phyloP scores from a whole-genome alignment of 306 rosid genomes.

The Styphnolobium japonicum region DNA sequence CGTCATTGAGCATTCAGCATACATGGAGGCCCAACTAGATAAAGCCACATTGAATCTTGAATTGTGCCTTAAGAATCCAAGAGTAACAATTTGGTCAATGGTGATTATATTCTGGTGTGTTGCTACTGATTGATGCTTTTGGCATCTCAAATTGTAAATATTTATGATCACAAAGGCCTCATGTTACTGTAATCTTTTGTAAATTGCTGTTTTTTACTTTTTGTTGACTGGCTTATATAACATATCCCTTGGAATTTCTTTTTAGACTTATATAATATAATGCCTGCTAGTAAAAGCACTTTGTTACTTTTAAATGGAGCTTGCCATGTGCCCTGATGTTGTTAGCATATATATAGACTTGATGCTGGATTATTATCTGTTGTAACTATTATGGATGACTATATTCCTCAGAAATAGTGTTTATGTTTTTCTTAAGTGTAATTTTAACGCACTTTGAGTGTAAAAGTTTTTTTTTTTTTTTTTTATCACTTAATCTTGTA shows the following conservation, averaged over 20 bases:
- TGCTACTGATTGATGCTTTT: slow-evolving; percentile 8
- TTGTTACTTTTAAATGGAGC: neutral
- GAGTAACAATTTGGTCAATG: slow-evolving; percentile 14
- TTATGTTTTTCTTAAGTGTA: too few species aligned
- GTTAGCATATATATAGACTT: neutral
- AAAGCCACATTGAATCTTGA: neutral
- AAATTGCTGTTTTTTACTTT: neutral
- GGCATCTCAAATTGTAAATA: slow-evolving; percentile 40
- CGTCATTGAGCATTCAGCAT: slow-evolving; percentile 62
- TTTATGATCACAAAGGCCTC: neutral
- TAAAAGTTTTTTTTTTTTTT: too few species aligned
- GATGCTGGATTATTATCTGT: neutral
- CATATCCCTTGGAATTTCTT: neutral
- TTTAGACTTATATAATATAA: neutral
- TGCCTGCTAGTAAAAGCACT: neutral
- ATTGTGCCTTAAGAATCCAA: slow-evolving; percentile 17
- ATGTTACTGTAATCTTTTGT: neutral
- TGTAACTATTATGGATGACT: neutral
- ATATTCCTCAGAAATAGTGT: neutral
- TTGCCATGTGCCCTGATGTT: neutral
- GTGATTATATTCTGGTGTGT: neutral
- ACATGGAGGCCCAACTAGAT: neutral
- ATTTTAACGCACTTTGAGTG: too few species aligned
- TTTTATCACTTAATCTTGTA: too few species aligned
- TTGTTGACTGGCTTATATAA: neutral